Conservation (phyloP, 768 basidiomycete genomes). For the Leccinum disarticulatum region DNA sequence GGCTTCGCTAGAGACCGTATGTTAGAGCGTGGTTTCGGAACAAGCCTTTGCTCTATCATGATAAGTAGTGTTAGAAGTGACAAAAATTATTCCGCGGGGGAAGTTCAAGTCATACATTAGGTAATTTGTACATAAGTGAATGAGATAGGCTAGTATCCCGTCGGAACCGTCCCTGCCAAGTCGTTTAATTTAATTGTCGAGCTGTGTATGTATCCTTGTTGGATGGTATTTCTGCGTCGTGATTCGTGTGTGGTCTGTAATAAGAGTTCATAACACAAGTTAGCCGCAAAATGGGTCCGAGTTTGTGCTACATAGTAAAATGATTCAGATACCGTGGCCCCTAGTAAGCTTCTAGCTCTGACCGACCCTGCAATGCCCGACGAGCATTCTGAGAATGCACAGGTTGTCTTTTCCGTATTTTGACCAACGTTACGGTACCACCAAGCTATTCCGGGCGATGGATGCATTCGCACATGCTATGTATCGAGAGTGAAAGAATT, state of each 20-base stretch:
- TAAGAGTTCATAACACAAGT: background rate
- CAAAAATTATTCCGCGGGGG: too few species aligned
- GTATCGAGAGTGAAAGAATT: slow-evolving; percentile 27
- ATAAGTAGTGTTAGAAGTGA: too few species aligned
- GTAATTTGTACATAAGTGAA: too few species aligned
- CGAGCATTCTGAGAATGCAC: background rate
- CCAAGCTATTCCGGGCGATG: slow-evolving; percentile 4
- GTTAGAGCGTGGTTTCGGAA: too few species aligned
- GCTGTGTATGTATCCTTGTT: too few species aligned
- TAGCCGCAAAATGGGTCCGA: background rate
- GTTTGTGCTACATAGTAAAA: background rate
- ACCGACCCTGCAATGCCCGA: background rate
- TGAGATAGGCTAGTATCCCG: background rate
- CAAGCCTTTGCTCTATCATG: too few species aligned
- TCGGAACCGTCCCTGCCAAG: background rate
- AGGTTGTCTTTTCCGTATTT: background rate
- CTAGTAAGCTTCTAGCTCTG: background rate
- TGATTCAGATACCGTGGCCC: background rate
- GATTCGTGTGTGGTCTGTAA: background rate
- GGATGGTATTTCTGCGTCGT: too few species aligned
- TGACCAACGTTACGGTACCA: background rate
- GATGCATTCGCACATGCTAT: slow-evolving; percentile 1
- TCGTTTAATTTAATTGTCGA: background rate
- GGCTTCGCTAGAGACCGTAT: background rate
- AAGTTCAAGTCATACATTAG: too few species aligned